phyloP scores from a whole-genome alignment of 2,329 filamentous ascomycete species.

The Stromatinia cepivora region DNA sequence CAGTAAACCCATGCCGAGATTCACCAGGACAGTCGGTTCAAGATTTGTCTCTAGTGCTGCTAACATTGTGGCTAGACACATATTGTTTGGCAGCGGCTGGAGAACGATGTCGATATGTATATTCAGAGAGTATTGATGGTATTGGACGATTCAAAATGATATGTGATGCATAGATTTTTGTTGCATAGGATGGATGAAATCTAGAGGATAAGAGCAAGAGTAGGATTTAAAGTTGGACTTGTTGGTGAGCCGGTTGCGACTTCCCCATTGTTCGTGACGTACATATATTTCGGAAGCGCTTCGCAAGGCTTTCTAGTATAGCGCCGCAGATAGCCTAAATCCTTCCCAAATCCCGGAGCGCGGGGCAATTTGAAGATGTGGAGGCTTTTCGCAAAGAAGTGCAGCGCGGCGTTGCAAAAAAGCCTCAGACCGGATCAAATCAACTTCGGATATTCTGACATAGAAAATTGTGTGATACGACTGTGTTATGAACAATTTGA shows the following conservation, averaged over 20 bases:
- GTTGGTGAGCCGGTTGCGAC: not conserved
- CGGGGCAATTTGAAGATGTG: not conserved
- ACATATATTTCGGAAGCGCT: not conserved
- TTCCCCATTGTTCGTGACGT: not conserved
- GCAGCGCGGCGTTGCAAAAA: too few species aligned
- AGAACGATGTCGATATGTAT: not conserved
- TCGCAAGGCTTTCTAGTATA: not conserved
- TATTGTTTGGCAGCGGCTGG: not conserved
- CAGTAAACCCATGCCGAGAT: constrained; percentile 15
- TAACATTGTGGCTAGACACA: constrained; percentile 15
- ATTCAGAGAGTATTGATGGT: not conserved
- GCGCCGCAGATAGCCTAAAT: not conserved
- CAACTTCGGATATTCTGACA: too few species aligned
- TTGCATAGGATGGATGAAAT: not conserved
- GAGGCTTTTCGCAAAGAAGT: not conserved
- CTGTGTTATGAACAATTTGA: too few species aligned
- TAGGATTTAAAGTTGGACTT: not conserved
- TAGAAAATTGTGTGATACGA: not conserved
- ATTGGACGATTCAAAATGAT: not conserved
- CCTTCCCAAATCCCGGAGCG: constrained; percentile 5
- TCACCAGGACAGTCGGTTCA: not conserved
- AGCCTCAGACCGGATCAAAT: too few species aligned
- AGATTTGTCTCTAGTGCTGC: constrained; percentile 4
- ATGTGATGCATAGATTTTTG: not conserved
- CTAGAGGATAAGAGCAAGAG: not conserved